These are phyloP conservation scores for Venturia nashicola DNA, from an alignment of 2,329 filamentous ascomycete species.

Conservation along the genomic window DNA sequence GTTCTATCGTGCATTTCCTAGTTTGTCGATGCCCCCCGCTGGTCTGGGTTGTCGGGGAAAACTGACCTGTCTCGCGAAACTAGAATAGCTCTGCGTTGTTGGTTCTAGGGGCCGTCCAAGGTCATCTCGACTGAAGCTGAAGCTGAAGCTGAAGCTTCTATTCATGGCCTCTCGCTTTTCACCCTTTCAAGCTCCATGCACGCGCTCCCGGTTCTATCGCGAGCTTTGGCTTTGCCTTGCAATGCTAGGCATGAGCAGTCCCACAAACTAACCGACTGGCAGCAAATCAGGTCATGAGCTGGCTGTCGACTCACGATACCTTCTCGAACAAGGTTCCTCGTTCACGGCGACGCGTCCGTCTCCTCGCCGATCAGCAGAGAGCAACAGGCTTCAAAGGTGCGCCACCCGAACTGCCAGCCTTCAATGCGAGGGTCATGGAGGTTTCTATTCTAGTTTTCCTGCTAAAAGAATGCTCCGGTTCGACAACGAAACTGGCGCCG, in stretches of 20 bases:
- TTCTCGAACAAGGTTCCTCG: not conserved
- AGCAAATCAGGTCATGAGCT: not conserved
- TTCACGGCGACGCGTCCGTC: not conserved
- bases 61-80: not conserved
- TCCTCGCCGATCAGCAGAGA: not conserved
- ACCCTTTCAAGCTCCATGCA: not conserved
- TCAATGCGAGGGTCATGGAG: not conserved
- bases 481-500: not conserved
- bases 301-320: not conserved
- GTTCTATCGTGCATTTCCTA: conserved; percentile 5
- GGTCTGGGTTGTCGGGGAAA: not conserved
- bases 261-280: not conserved
- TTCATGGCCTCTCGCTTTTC: not conserved
- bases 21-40: not conserved
- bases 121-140: not conserved
- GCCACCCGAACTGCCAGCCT: not conserved
- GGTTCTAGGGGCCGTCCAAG: too few species aligned
- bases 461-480: not conserved
- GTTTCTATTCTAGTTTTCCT: not conserved
- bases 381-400: not conserved
- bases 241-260: not conserved
- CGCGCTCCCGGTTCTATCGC: not conserved
- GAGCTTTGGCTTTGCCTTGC: not conserved
- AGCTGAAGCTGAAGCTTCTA: too few species aligned
- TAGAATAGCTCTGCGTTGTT: not conserved